Base-by-base conservation (phyloP, 2,329 filamentous ascomycete genomes). In the Botrytis tulipae region DNA sequence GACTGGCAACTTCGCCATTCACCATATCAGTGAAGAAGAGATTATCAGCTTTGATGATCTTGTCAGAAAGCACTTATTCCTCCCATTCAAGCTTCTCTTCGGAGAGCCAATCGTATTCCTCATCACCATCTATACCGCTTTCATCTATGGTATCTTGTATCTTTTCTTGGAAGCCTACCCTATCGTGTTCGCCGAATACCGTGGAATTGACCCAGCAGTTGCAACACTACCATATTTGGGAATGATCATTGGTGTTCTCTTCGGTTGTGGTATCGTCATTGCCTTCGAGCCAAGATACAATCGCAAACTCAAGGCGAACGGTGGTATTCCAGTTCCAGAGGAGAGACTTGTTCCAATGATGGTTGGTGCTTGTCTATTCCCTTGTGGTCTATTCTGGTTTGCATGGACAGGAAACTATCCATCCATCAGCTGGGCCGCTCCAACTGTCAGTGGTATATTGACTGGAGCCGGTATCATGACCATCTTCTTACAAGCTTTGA, bases 271-370 rank as follows among this genome's bases (percentile, higher is more conserved):
- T 69, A 75, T 85, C 10, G 85, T 86, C 63, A 90, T 95, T 75
- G 84, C 92, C 71, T 78, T 88, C 61, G 86, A 87, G 79, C 88
- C 89, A 37, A 85, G 85, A 80, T 95, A 95, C 82, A 87, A 88
- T 78, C 86, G 87, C 78, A 79, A 80, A 35, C 71, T 82, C 20
- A 75, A 77, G 51, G 77, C 78, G 37, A 76, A 82, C 29, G 66
- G 74, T 22, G 80, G 79, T 4, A 74, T 76, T 10, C 78, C 81
- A 14, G 76, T 83, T n/a, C 80, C 86, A 78, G 79, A 69, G 59
- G 78, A 76, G 82, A 7, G 84, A 83, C 46, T 86, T 14, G 77
- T 83, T 25, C 77, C 83, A 40, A 83, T 83, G 7, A 83, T 83
- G 76, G 25, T 83, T 25, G 84, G 84, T 32, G 81, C 83, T 10